Conservation (phyloP, 257 asterid genomes). For the Solanum pinnatisectum region DNA sequence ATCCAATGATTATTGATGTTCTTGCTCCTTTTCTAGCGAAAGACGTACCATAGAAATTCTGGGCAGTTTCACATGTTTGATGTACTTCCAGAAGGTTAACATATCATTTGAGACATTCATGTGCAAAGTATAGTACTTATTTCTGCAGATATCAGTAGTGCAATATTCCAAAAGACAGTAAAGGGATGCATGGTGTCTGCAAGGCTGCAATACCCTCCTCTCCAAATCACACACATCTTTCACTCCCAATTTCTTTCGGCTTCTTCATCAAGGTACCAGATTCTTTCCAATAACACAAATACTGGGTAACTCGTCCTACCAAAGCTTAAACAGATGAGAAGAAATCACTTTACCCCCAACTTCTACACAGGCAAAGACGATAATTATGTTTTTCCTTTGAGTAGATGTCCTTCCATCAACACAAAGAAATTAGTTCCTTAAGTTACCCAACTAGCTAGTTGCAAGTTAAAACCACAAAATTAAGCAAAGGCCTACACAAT, state of each 20-base stretch:
- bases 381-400: neutral
- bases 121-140: neutral
- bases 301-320: neutral
- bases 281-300: neutral
- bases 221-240: neutral
- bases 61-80: neutral
- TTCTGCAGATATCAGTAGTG: neutral
- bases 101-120: neutral
- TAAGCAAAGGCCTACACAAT: neutral
- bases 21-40: neutral
- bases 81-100: neutral
- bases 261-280: neutral
- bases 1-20: neutral
- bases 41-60: neutral
- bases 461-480: neutral
- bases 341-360: neutral
- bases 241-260: neutral
- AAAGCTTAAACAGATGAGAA: neutral
- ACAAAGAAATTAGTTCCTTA: neutral
- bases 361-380: neutral
- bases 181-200: neutral
- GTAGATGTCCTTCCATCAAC: neutral
- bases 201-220: neutral
- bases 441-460: neutral
- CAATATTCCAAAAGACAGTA: neutral